Conservation (phyloP, 2,329 filamentous ascomycete genomes). For the Aspergillus vadensis region DNA sequence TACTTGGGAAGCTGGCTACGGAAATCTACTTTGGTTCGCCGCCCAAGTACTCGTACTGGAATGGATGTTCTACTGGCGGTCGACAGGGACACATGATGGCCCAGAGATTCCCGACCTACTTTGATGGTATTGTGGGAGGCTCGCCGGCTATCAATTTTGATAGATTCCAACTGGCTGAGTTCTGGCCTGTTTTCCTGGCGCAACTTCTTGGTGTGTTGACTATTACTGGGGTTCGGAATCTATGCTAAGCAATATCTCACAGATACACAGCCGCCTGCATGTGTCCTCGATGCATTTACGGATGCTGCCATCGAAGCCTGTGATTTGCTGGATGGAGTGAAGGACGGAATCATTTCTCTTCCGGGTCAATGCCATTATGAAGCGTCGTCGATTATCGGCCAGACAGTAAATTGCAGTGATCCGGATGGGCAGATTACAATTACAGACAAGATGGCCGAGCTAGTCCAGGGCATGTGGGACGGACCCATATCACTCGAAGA, state of each 20-base stretch:
- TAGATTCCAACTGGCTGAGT: slow-evolving; percentile 20
- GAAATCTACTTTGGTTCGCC: slow-evolving; percentile 2
- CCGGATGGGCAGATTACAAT: slow-evolving; percentile 27
- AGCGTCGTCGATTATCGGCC: slow-evolving; percentile 23
- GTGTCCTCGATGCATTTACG: background rate
- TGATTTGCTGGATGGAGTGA: background rate
- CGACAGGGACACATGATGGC: slow-evolving; percentile 22
- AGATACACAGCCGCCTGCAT: background rate
- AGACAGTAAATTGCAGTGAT: slow-evolving; percentile 22
- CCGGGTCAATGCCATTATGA: slow-evolving; percentile 26
- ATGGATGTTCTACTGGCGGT: slow-evolving; percentile 25
- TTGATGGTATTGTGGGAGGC: slow-evolving; percentile 30
- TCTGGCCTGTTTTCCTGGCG: slow-evolving; percentile 18
- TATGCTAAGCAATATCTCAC: background rate
- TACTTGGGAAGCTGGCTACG: slow-evolving; percentile 8
- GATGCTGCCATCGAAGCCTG: background rate
- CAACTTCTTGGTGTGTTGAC: background rate
- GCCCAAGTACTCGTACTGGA: slow-evolving; percentile 9
- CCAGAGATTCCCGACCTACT: slow-evolving; percentile 23
- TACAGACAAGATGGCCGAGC: slow-evolving; percentile 26
- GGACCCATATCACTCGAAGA: slow-evolving; percentile 28
- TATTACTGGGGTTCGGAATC: background rate
- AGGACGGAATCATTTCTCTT: background rate
- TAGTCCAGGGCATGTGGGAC: slow-evolving; percentile 35
- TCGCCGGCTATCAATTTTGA: slow-evolving; percentile 21